A percentile compares a stretch with the other conserved stretches of the same genome.
Conservation (phyloP, 1,284 basidiomycete genomes). For the Inonotus obliquus region DNA sequence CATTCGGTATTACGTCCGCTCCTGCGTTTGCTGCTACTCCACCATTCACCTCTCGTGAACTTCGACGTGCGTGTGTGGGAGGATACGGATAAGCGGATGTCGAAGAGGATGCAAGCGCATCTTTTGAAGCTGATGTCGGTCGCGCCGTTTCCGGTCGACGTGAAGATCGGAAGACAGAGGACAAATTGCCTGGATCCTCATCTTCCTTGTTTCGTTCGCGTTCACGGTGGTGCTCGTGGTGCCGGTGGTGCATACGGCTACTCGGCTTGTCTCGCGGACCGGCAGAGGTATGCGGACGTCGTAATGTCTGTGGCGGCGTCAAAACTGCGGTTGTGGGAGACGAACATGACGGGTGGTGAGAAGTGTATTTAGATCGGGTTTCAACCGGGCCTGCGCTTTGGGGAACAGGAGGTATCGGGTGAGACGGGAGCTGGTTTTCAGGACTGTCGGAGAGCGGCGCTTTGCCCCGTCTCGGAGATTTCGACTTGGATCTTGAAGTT, state of each 20-base stretch:
- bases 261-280: constrained; percentile 54
- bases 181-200: constrained; percentile 6
- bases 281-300: constrained; percentile 64
- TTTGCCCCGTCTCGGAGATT: constrained; percentile 44
- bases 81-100: constrained; percentile 15
- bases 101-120: not conserved
- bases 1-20: constrained; percentile 4
- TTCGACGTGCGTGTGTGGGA: constrained; percentile 10
- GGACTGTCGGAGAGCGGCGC: constrained; percentile 11
- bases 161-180: constrained; percentile 3
- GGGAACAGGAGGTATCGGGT: constrained; percentile 14
- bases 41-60: constrained; percentile 10
- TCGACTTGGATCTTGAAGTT: constrained; percentile 47
- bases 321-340: constrained; percentile 2
- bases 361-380: constrained; percentile 4
- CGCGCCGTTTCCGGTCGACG: constrained; percentile 16
- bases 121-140: constrained; percentile 4
- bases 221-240: constrained; percentile 16
- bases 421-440: constrained; percentile 9
- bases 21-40: not conserved
- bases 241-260: constrained; percentile 25
- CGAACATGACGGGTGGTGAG: constrained; percentile 2
- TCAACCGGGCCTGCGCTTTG: constrained; percentile 7
- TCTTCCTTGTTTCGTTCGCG: constrained; percentile 9
- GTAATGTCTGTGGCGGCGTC: constrained; percentile 16